Base-by-base conservation (phyloP, 805 yeast species). In the Lipomyces yamanashiensis region DNA sequence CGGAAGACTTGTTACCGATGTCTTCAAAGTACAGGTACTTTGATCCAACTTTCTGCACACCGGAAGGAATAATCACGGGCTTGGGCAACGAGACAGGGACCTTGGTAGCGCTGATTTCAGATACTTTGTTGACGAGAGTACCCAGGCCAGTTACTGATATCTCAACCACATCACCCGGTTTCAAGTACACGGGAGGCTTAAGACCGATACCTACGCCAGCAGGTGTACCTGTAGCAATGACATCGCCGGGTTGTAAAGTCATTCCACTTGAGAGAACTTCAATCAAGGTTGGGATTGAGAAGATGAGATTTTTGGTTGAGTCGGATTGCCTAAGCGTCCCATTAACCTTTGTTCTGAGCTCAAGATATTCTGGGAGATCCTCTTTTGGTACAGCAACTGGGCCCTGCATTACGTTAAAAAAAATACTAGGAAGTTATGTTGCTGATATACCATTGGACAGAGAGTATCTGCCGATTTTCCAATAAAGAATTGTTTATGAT, bases 141-240 rank as follows among this genome's bases (percentile, higher is more conserved):
- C 66, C 66, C 12, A 62, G 44, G 5, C 66, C 66, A 2, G 63
- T 62, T 13, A 62, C 66, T 1, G 53, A 52, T 5, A 82, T 75
- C 57, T 75, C 79, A 9, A 80, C 78, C 1, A 71, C 73, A 66
- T 83, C 85, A 7, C 81, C 81, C 65, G 82, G 70, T 61, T 74
- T 70, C 36, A 83, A 72, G 76, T 78, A 82, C 17, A 78, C 71
- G 13, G 76, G 79, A 33, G 79, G 79, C 17, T 73, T 73, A 67
- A 75, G 72, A 5, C 85, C 85, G 68, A 78, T 74, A 2, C 84
- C 86, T 7, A 81, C 84, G 36, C 86, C 86, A 21, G 79, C 73
- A 10, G 86, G 86, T 2, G 87, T 84, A 3, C 87, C 87, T 62
- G 84, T 83, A 67, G 82, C 80, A 59, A 84, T 80, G 19, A 84